phyloP scores from a whole-genome alignment of 345 rosid genomes.

The Eucalyptus polybractea region DNA sequence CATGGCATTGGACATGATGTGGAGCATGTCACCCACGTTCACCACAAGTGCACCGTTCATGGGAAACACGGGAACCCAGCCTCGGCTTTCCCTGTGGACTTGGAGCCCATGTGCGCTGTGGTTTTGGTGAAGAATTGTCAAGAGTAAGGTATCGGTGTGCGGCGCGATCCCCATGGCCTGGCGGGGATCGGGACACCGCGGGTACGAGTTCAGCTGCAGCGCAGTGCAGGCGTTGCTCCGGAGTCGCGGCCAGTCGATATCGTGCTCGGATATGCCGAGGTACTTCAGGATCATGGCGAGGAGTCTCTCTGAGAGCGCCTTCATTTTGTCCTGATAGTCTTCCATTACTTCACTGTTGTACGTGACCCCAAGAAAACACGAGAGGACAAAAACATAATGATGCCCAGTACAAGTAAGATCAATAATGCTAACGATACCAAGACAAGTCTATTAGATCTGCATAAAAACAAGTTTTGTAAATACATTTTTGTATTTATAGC shows the following conservation, averaged over 20 bases:
- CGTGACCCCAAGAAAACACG: background rate
- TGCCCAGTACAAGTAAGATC: background rate
- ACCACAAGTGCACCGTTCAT: slow-evolving; percentile 51
- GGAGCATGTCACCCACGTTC: slow-evolving; percentile 71
- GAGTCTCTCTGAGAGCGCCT: slow-evolving; percentile 36
- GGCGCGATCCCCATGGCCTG: slow-evolving; percentile 74
- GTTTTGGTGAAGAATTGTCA: slow-evolving; percentile 64
- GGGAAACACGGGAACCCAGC: slow-evolving; percentile 61
- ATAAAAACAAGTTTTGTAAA: background rate
- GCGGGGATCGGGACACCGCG: slow-evolving; percentile 62
- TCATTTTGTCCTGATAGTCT: slow-evolving; percentile 58
- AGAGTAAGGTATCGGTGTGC: slow-evolving; percentile 68
- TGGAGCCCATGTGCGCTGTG: slow-evolving; percentile 37
- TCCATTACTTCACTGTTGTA: slow-evolving; percentile 44
- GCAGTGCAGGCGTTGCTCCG: slow-evolving; percentile 1
- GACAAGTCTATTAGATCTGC: background rate
- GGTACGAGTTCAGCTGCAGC: slow-evolving; percentile 77
- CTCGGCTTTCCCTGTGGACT: slow-evolving; percentile 32
- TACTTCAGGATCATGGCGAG: slow-evolving; percentile 31
- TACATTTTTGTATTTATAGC: background rate
- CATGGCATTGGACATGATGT: slow-evolving; percentile 51
- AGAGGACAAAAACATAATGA: background rate
- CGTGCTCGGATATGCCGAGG: slow-evolving; percentile 16
- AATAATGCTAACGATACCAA: background rate
- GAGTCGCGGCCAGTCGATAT: slow-evolving; percentile 4